These are phyloP conservation scores for Vigna reflexopilosa DNA, from an alignment of 306 rosid species.

Conservation along the genomic window DNA sequence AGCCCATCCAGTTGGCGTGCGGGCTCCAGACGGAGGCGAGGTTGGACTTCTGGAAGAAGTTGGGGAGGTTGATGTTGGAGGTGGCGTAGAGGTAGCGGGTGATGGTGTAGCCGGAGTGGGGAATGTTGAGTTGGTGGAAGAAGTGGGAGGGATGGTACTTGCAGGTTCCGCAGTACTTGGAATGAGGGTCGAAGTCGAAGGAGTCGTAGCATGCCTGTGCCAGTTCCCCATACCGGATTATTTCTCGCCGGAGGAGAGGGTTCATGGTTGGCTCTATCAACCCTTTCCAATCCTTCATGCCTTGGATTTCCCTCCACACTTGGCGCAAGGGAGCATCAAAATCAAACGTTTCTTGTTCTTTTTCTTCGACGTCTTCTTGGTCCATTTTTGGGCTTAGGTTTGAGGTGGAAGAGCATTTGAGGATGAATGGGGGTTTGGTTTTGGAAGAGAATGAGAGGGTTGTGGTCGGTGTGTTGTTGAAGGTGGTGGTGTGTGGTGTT, in stretches of 20 bases:
- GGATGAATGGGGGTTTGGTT: neutral
- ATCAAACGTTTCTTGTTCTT: neutral
- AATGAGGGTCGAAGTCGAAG: constrained; percentile 74
- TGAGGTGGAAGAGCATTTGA: constrained; percentile 45
- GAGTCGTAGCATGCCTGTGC: constrained; percentile 73
- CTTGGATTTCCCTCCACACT: constrained; percentile 70
- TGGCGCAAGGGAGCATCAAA: constrained; percentile 20
- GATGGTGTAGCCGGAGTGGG: constrained; percentile 52
- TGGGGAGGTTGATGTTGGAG: constrained; percentile 77
- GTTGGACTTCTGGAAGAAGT: constrained; percentile 68
- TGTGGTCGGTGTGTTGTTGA: neutral
- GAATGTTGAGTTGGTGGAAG: constrained; percentile 56
- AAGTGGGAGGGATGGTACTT: constrained; percentile 60
- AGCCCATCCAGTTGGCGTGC: constrained; percentile 87
- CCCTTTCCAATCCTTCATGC: constrained; percentile 63
- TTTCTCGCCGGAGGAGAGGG: constrained; percentile 60
- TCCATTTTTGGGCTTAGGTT: constrained; percentile 31
- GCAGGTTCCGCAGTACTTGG: constrained; percentile 78
- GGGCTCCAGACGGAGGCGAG: constrained; percentile 63
- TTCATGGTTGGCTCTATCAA: constrained; percentile 60
- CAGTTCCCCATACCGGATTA: constrained; percentile 68
- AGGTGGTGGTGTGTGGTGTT: neutral
- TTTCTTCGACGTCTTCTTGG: neutral
- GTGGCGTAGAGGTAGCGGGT: constrained; percentile 77
- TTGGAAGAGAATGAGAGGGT: neutral